phyloP scores from a whole-genome alignment of 306 rosid species.

The Rosa multiflora region DNA sequence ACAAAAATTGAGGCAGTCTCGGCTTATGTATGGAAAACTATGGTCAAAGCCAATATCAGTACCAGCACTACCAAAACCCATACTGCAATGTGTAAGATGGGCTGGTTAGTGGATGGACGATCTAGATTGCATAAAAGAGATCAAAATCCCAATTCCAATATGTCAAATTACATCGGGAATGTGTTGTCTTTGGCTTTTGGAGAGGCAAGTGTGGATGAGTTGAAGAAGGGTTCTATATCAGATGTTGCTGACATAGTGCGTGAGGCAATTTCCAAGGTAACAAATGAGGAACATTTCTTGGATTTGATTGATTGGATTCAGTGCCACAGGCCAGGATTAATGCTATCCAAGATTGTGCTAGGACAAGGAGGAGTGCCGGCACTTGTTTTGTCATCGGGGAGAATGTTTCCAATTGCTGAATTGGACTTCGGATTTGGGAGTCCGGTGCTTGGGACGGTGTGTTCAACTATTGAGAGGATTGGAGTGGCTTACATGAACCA shows the following conservation, averaged over 20 bases:
- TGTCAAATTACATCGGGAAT: conserved; percentile 81
- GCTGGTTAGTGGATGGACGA: conserved; percentile 84
- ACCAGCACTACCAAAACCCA: conserved; percentile 32
- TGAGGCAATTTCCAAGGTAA: conserved; percentile 62
- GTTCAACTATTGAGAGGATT: conserved; percentile 50
- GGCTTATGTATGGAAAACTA: conserved; percentile 69
- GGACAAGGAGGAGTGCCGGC: conserved; percentile 49
- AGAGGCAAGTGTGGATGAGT: conserved; percentile 52
- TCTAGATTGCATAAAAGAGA: conserved; percentile 30
- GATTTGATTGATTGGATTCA: conserved; percentile 88
- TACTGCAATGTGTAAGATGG: conserved; percentile 62
- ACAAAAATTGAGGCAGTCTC: conserved; percentile 89
- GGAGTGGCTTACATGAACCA: conserved; percentile 92
- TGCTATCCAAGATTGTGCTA: conserved; percentile 59
- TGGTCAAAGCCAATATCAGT: conserved; percentile 35
- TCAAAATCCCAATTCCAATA: background rate
- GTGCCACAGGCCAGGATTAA: conserved; percentile 75
- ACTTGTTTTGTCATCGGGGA: conserved; percentile 67
- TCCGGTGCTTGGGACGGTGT: conserved; percentile 76
- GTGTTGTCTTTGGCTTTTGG: conserved; percentile 66
- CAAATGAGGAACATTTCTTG: conserved; percentile 64
- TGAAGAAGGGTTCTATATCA: conserved; percentile 49
- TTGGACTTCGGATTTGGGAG: conserved; percentile 81
- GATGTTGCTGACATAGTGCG: conserved; percentile 48
- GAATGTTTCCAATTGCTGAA: conserved; percentile 66